Evolutionary conservation across 2,329 filamentous ascomycete genomes (phyloP).

Genomic region (Lecanoromycetidae sp.): DNA sequence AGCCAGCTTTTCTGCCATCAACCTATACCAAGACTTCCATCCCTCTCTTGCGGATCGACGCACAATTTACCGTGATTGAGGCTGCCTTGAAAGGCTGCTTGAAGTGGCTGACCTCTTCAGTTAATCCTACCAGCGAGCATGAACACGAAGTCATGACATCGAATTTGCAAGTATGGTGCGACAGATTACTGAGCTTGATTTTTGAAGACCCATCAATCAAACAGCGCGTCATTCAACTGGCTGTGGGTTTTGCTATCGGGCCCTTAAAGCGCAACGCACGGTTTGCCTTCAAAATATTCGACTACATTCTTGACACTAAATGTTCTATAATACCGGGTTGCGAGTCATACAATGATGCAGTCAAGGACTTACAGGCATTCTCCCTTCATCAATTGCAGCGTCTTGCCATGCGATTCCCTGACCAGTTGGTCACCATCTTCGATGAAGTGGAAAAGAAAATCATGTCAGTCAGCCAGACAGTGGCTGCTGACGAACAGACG

Average conservation of each 20-base stretch:
- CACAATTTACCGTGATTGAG: slow-evolving; percentile 80
- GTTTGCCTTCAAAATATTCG: slow-evolving; percentile 80
- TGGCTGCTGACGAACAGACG: slow-evolving; percentile 66
- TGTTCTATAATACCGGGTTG: slow-evolving; percentile 60
- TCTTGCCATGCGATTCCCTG: slow-evolving; percentile 78
- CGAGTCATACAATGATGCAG: slow-evolving; percentile 68
- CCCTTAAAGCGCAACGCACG: slow-evolving; percentile 63
- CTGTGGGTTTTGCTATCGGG: slow-evolving; percentile 73
- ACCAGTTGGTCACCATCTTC: slow-evolving; percentile 79
- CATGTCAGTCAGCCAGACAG: slow-evolving; percentile 62
- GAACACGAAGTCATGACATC: slow-evolving; percentile 48
- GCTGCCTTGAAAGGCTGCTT: slow-evolving; percentile 78
- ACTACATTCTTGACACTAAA: slow-evolving; percentile 78
- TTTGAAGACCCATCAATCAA: slow-evolving; percentile 76
- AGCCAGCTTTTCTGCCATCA: slow-evolving; percentile 46
- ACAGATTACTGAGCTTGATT: slow-evolving; percentile 54
- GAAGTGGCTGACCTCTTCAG: slow-evolving; percentile 54
- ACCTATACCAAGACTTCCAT: slow-evolving; percentile 31
- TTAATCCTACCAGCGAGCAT: slow-evolving; percentile 27
- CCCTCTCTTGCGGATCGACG: slow-evolving; percentile 59
- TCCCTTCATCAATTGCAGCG: slow-evolving; percentile 80
- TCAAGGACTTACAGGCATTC: slow-evolving; percentile 76
- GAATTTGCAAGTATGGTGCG: slow-evolving; percentile 60
- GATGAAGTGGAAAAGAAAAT: slow-evolving; percentile 75
- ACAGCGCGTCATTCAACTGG: slow-evolving; percentile 67